These are phyloP conservation scores for Aspergillus flavus DNA, from an alignment of 2,329 filamentous ascomycete genomes.

Conservation along the genomic window DNA sequence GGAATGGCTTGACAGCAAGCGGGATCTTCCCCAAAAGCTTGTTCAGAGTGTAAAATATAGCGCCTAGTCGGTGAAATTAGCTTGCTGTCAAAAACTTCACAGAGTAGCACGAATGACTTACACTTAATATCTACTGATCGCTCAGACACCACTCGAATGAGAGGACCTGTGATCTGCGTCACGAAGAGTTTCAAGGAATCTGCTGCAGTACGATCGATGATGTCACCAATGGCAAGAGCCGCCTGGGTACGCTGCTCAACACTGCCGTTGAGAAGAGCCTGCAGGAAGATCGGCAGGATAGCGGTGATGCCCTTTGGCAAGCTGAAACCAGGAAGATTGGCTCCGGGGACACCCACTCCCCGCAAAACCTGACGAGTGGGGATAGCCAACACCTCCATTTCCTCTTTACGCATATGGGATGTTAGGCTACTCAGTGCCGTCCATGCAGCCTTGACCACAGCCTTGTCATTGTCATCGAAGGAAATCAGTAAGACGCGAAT, in stretches of 20 bases:
- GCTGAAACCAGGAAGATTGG: slow-evolving; percentile 81
- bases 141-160: slow-evolving; percentile 97
- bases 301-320: slow-evolving; percentile 97
- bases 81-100: background rate
- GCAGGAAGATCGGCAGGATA: slow-evolving; percentile 92
- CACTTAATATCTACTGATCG: slow-evolving; percentile 91
- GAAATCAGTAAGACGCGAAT: slow-evolving; percentile 87
- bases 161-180: slow-evolving; percentile 93
- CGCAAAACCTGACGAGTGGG: slow-evolving; percentile 85
- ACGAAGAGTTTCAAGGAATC: slow-evolving; percentile 91
- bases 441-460: slow-evolving; percentile 90
- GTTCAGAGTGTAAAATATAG: slow-evolving; percentile 91
- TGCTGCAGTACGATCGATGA: slow-evolving; percentile 88
- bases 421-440: slow-evolving; percentile 83
- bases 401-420: slow-evolving; percentile 88
- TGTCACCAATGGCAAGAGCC: slow-evolving; percentile 90
- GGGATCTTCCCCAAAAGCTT: slow-evolving; percentile 97
- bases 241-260: slow-evolving; percentile 89
- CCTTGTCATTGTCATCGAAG: slow-evolving; percentile 82
- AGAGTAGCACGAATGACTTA: slow-evolving; percentile 24
- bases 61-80: slow-evolving; percentile 55
- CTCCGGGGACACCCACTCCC: slow-evolving; percentile 84
- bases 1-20: slow-evolving; percentile 89
- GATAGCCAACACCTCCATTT: slow-evolving; percentile 90
- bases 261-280: slow-evolving; percentile 95